These are phyloP conservation scores for Amaranthus palmeri DNA, from an alignment of 148 eudicot species.

Conservation along the genomic window DNA sequence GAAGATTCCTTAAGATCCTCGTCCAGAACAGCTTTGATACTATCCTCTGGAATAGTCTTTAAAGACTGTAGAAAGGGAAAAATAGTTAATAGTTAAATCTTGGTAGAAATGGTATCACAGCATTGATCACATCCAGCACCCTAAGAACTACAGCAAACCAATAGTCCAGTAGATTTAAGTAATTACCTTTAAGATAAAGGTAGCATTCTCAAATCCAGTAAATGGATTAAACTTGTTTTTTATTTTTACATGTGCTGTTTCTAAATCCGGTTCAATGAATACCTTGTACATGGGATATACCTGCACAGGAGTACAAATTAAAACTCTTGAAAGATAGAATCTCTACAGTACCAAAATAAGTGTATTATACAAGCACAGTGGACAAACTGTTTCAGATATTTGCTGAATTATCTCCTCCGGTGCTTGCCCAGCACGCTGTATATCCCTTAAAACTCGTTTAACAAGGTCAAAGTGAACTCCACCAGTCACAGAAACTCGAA, in stretches of 20 bases:
- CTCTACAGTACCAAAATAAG: conserved; percentile 6
- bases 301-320: conserved; percentile 37
- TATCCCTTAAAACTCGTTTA: conserved; percentile 85
- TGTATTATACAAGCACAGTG: conserved; percentile 17
- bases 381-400: conserved; percentile 87
- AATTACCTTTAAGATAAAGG: conserved; percentile 80
- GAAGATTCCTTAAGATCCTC: conserved; percentile 45
- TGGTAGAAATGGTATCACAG: not conserved
- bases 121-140: not conserved
- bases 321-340: conserved; percentile 20
- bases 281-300: conserved; percentile 99
- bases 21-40: conserved; percentile 56
- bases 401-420: conserved; percentile 95
- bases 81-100: not conserved
- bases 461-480: conserved; percentile 98
- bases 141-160: not conserved
- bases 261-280: conserved; percentile 93
- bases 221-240: conserved; percentile 93
- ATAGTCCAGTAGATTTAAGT: not conserved
- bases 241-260: conserved; percentile 88
- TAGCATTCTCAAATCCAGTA: conserved; percentile 86
- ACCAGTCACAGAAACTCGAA: conserved; percentile 89
- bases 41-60: conserved; percentile 53
- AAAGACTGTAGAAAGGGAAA: conserved; percentile 45
- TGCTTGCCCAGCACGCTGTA: conserved; percentile 95